Base-by-base conservation (phyloP, 2,329 filamentous ascomycete species). In the Aspergillus felis region DNA sequence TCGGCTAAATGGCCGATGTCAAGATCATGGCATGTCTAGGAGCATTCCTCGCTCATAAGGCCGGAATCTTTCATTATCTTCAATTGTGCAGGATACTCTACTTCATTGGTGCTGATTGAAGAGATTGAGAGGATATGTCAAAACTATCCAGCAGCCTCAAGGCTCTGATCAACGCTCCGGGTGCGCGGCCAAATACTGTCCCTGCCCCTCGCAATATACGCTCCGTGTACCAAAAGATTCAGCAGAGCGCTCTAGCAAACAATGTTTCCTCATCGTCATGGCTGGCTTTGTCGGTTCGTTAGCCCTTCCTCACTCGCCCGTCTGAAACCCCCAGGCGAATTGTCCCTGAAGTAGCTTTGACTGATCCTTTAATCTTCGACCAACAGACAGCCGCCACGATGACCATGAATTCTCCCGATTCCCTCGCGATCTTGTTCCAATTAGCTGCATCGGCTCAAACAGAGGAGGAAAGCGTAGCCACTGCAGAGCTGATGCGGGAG, bases 351-450 rank as follows among this genome's bases (percentile, higher is more conserved):
- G 42, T 56, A 38, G 59, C n/a, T 41, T n/a, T 28, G 32, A 38
- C 22, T n/a, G n/a, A 17, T 49, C 47, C 17, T 17, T 12, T 10
- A 2, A n/a, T 28, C 4, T 25, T 38, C 32, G n/a, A n/a, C 27
- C 7, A 24, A 41, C 25, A 91, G 87, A 88, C 90, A 0, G 91
- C 90, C 32, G 87, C 90, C 20, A 91, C 90, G 1, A 90, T 93
- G 77, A 94, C 91, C 1, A 85, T 94, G 79, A 94, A 95, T 78
- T 92, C 90, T 1, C 90, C 90, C 25, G 87, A 89, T 57, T 88
- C 89, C 3, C 83, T 93, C 63, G 76, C 84, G 3, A 75, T 82
- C 24, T 82, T 92, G 12, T 87, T 86, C 74, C 68, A 81, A 50
- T 66, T 78, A 22, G 76, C 73, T 7, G 71, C 73, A 3, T 61